A percentile compares a stretch with the other conserved stretches of the same genome.
Conservation (phyloP, 208 protist genomes). For the Naegleria gruberi region DNA sequence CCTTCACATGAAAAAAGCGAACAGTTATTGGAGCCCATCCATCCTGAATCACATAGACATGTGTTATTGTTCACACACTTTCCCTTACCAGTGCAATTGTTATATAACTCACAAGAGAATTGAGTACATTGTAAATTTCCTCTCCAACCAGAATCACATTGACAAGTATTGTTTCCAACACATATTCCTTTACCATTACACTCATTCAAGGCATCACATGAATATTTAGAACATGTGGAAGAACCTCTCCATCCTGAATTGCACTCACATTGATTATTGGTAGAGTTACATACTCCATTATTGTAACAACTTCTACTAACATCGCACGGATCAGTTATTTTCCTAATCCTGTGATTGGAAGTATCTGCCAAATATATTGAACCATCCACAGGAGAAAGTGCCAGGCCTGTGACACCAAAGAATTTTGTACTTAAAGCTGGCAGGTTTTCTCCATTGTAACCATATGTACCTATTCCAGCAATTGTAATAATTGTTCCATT, state of each 20-base stretch:
- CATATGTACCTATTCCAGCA: not conserved
- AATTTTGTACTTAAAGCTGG: not conserved
- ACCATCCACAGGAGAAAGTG: no score
- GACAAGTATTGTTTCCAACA: no score
- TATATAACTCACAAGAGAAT: not conserved
- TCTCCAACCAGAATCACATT: not conserved
- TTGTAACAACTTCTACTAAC: not conserved
- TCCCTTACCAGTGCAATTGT: not conserved
- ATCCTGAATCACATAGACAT: not conserved
- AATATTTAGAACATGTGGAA: not conserved
- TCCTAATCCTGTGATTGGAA: no score
- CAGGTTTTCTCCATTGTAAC: not conserved
- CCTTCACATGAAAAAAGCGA: not conserved
- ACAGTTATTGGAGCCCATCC: not conserved
- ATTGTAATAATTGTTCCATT: not conserved
- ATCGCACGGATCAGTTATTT: not conserved
- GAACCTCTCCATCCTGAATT: not conserved
- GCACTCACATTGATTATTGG: not conserved
- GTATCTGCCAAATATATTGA: no score
- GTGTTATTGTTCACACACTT: not conserved
- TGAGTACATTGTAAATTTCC: not conserved
- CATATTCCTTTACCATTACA: not conserved
- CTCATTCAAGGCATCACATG: not conserved
- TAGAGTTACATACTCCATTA: not conserved
- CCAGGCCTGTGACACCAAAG: no score